Base-by-base conservation (phyloP, 2,329 filamentous ascomycete genomes). In the Cladosporium halotolerans region DNA sequence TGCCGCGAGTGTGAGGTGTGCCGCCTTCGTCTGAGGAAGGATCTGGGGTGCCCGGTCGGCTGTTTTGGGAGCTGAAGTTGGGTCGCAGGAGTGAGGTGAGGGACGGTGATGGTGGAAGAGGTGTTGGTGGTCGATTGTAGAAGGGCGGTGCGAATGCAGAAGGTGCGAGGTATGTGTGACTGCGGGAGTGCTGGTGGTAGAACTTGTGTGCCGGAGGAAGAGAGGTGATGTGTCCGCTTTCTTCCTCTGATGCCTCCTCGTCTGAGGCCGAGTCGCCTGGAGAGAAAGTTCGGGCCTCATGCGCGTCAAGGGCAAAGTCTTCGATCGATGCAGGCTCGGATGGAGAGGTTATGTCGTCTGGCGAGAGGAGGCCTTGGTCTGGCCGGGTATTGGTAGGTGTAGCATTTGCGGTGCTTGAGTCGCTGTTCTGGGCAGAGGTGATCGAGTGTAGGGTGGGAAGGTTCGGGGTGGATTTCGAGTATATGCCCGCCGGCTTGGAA, bases 111-210 rank as follows among this genome's bases (percentile, higher is more conserved):
- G 92, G 92, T 0, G 93, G 93, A 0, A 97, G 78, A 3, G 93
- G 92, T 2, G 90, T 96, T 0, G 93, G 93, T n/a, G 93, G 93
- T 3, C 92, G 84, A 59, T 95, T 95, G 76, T 99, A 99, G 76
- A 97, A 97, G 13, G 93, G 93, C 23, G 93, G 93, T 9, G 79
- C 81, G 68, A 85, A 87, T 58, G 68, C 62, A 9, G 62, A 61
- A 11, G 67, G 71, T 1, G 67, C 65, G 2, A 77, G 70, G 36
- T 76, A 70, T n/a, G 68, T 72, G 45, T 76, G 70, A 18, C 73
- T 74, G 42, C 70, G 69, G 3, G 70, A 76, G 56, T 64, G 65
- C 43, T 50, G 47, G 62, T 70, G 71, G 55, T 72, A 72, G 57
- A 69, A 72, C 32, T 74, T 69, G 31, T 69, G 74, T 31, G 36